Conservation (phyloP, 139 green algal genomes). For the Astrephomene gubernaculifera region DNA sequence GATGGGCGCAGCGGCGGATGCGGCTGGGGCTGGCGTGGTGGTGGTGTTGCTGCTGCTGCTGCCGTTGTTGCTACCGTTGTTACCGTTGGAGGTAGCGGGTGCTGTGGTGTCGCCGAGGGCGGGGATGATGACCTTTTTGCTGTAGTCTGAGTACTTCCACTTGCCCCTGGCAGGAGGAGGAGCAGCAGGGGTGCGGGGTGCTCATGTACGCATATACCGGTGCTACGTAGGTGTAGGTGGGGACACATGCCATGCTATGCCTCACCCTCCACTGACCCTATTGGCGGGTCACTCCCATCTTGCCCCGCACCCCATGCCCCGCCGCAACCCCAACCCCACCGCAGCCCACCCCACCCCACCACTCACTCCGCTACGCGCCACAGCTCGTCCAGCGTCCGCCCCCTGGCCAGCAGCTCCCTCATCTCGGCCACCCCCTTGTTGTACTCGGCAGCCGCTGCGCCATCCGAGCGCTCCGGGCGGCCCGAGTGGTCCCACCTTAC, state of each 20-base stretch:
- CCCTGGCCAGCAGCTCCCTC: conserved; percentile 66
- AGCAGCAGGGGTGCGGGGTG: background rate
- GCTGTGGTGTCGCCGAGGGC: conserved; percentile 11
- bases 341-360: background rate
- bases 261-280: no score
- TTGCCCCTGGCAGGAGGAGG: conserved; percentile 47
- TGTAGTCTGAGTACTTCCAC: conserved; percentile 64
- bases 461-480: conserved; percentile 54
- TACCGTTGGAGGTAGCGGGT: no score
- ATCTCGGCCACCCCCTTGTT: conserved; percentile 75
- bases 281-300: no score
- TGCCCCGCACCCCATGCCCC: background rate
- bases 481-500: conserved; percentile 86
- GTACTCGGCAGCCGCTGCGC: conserved; percentile 39
- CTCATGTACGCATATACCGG: no score
- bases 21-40: background rate
- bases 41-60: background rate
- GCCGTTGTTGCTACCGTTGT: background rate
- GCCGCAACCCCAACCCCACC: background rate
- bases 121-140: conserved; percentile 28
- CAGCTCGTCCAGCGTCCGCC: conserved; percentile 76
- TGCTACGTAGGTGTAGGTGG: no score
- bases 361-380: conserved; percentile 66
- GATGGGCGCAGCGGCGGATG: background rate
- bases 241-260: no score